phyloP scores from a whole-genome alignment of 805 yeast species.

The Spathaspora sp. region DNA sequence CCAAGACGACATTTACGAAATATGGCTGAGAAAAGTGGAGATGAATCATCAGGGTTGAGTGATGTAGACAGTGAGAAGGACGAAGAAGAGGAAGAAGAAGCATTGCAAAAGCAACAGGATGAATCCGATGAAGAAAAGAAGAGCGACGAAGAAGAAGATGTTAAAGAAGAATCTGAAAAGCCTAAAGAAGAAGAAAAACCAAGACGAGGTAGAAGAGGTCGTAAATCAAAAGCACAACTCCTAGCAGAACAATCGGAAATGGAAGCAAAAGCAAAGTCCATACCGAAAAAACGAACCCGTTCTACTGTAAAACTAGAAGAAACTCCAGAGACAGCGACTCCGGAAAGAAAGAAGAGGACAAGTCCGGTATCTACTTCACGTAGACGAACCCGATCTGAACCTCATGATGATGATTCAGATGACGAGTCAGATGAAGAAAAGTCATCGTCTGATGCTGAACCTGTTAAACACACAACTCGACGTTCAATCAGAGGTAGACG shows the following conservation, averaged over 20 bases:
- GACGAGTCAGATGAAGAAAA: conserved; percentile 7
- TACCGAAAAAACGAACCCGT: conserved; percentile 10
- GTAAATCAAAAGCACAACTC: conserved; percentile 9
- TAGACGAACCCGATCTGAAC: conserved; percentile 7
- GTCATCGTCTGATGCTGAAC: background rate
- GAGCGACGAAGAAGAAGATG: conserved; percentile 5
- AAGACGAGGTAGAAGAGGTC: conserved; percentile 12
- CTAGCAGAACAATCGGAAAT: conserved; percentile 1
- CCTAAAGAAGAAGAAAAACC: conserved; percentile 1
- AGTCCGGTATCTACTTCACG: background rate
- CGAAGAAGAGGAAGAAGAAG: conserved; percentile 5
- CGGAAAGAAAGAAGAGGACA: background rate
- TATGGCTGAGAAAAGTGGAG: conserved; percentile 5
- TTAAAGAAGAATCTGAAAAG: conserved; percentile 5
- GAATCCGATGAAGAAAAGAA: conserved; percentile 6
- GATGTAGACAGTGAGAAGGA: conserved; percentile 9
- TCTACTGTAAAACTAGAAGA: conserved; percentile 7
- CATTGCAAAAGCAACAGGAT: background rate
- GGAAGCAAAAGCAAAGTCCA: conserved; percentile 1
- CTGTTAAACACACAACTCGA: conserved; percentile 8
- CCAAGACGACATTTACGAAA: conserved; percentile 4
- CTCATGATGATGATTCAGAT: conserved; percentile 3
- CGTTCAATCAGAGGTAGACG: conserved; percentile 5
- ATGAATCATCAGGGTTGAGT: conserved; percentile 11
- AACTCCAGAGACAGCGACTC: conserved; percentile 1